Conservation (phyloP, 2,329 filamentous ascomycete genomes). For the Arthrinium phaeospermum region DNA sequence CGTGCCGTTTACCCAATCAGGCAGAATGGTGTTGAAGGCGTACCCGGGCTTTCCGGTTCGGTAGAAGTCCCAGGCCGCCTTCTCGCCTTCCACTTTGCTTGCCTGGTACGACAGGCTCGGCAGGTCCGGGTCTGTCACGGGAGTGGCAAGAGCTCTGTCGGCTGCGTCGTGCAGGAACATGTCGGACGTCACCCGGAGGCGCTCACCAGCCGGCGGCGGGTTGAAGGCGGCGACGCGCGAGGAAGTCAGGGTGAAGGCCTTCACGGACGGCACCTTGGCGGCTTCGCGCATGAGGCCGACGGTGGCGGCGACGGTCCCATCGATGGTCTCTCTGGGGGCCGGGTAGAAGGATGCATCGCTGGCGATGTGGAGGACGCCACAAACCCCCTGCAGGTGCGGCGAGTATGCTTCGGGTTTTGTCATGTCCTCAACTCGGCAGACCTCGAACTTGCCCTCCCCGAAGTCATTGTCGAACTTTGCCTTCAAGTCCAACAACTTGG, state of each 20-base stretch:
- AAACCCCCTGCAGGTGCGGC: background rate
- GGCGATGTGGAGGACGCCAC: background rate
- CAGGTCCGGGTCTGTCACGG: background rate
- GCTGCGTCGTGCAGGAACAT: background rate
- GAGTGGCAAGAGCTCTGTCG: background rate
- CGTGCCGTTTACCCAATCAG: background rate
- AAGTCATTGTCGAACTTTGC: background rate
- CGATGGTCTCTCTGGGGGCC: slow-evolving; percentile 2
- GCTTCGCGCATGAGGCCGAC: slow-evolving; percentile 7
- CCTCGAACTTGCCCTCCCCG: background rate
- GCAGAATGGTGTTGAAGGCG: background rate
- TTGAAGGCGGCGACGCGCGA: background rate
- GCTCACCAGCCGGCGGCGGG: background rate
- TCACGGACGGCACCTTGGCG: background rate
- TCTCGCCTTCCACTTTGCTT: slow-evolving; percentile 4
- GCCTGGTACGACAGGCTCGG: background rate
- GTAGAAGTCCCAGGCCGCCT: slow-evolving; percentile 1
- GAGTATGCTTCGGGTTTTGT: background rate
- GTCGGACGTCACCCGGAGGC: background rate
- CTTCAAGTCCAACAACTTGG: background rate
- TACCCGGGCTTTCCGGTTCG: background rate
- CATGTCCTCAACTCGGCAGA: background rate
- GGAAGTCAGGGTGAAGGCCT: background rate
- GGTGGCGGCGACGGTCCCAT: slow-evolving; percentile 3
- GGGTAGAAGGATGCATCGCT: background rate